Base-by-base conservation (phyloP, 257 asterid species). In the Fraxinus cuspidata region DNA sequence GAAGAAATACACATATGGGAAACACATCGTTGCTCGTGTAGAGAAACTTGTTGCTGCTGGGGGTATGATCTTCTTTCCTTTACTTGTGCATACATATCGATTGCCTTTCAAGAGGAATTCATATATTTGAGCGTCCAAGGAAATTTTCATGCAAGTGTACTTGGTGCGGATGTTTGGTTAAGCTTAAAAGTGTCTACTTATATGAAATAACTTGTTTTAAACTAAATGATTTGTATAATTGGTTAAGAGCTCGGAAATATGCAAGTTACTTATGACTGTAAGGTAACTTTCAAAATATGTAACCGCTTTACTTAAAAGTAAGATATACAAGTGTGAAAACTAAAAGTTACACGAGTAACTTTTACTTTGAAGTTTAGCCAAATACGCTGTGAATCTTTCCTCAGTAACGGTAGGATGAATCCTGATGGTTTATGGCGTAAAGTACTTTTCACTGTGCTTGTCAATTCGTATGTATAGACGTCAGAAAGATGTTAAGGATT, bases 11-110 rank as follows among this genome's bases (percentile, higher is more conserved):
- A 91, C 97, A 0, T 91, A 91, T 6, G 97, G 97, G 74, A 91
- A 91, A 83, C 97, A 91, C 72, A 91, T 91, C 70, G 97, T 91
- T 63, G 95, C 94, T 68, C 97, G 97, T 70, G 97, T 89, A 71
- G 97, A 91, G 83, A 91, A 91, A 85, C 94, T 91, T 38, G 90
- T 91, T 75, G 94, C 94, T 32, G 95, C 97, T 85, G 97, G 97
- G 76, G 97, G 93, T 90, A 84, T 23, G 83, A 72, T 69, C 73
- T 73, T 7, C 49, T 16, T 25, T 21, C 51, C 34, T 77, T 28
- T 65, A 42, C 51, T 37, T 32, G 2, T 65, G 51, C 82, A 81
- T 84, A 81, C 84, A 25, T 16, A 13, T 51, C 2, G 21, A 51
- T 51, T 51, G 60, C 60, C 60, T 51, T 51, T 51, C 23, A 5